A percentile compares a stretch with the other conserved stretches of the same genome.
These are phyloP conservation scores for Jaltomata sinuosa DNA, from an alignment of 257 asterid species.

Conservation along the genomic window DNA sequence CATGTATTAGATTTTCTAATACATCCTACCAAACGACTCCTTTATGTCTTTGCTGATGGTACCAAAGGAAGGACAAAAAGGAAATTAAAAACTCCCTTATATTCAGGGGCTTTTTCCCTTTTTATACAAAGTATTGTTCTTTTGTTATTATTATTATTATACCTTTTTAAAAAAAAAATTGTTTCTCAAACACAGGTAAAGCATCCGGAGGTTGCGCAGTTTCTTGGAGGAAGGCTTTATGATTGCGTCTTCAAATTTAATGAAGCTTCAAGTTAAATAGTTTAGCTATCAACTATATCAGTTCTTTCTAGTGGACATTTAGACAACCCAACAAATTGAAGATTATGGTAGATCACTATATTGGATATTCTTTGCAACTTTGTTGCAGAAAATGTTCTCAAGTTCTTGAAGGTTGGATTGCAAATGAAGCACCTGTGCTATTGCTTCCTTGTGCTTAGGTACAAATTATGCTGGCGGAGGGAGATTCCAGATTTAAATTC, in stretches of 20 bases:
- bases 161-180: not conserved
- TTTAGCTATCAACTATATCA: not conserved
- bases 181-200: constrained; percentile 54
- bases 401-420: not conserved
- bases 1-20: too few species aligned
- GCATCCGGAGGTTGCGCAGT: constrained; percentile 94
- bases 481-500: too few species aligned
- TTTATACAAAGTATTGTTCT: too few species aligned
- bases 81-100: not conserved
- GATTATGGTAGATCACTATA: not conserved
- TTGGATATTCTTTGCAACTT: not conserved
- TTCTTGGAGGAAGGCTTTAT: constrained; percentile 93
- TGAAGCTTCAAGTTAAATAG: constrained; percentile 11
- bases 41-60: not conserved
- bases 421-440: not conserved
- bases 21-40: too few species aligned
- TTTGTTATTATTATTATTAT: not conserved
- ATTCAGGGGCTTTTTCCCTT: not conserved
- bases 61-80: not conserved
- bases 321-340: not conserved
- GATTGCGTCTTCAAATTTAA: constrained; percentile 92
- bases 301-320: not conserved
- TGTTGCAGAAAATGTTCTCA: not conserved
- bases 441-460: not conserved
- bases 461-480: not conserved